Base-by-base conservation (phyloP, 495 filamentous ascomycete genomes). In the Talaromyces borbonicus region DNA sequence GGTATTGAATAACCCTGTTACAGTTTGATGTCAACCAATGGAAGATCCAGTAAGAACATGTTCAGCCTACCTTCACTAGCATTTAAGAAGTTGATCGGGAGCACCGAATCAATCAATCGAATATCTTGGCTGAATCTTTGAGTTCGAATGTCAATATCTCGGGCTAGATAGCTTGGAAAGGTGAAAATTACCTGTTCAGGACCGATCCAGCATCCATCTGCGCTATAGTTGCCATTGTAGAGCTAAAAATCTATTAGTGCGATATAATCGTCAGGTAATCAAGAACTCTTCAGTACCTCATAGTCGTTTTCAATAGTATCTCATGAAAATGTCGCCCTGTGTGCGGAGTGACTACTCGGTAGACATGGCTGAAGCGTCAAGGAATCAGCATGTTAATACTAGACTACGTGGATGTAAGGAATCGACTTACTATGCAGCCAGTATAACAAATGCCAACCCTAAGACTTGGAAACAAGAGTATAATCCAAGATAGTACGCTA, bases 261-360 rank as follows among this genome's bases (percentile, higher is more conserved):
- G 32, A 49, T 50, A 47, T 59, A 53, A 18, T 55, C 54, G 24
- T 58, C 57, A 16, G 56, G 24, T 57, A 36, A 68, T 53, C 19
- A 58, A 46, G 39, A 57, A 51, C 58, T 14, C 31, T 33, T 33
- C 31, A 33, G 31, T 49, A 65, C 60, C 51, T 53, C 8, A 75
- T 57, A 3, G 75, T 71, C 11, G 73, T 74, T 12, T 51, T 61
- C 29, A 77, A 52, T 2, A 75, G 56, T 25, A 52, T 68, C 42
- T 57, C 52, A 46, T 78, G 74, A 52, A 78, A 73, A 15, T 33
- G 31, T 33, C 31, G 31, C 31, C 31, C 31, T 33, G 31, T 33
- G 31, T 33, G 31, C n/a, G 31, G 31, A 16, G 31, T 33, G 31
- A 33, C 31, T 33, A 33, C 31, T 4, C 31, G n/a, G 31, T 33